These are phyloP conservation scores for Vigna angularis DNA, from an alignment of 306 rosid species.

Conservation along the genomic window DNA sequence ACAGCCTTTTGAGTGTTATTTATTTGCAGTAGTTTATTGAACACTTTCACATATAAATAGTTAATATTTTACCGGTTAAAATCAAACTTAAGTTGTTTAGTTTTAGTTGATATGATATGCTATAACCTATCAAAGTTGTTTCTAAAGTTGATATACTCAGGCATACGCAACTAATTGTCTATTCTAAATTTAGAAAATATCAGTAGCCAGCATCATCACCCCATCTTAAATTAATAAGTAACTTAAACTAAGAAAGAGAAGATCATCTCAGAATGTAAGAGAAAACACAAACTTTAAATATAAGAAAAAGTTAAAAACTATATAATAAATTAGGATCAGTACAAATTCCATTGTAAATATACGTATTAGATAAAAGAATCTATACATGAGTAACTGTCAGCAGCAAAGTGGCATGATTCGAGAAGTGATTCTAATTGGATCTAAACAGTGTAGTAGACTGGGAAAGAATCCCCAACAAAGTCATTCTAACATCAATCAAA, in stretches of 20 bases:
- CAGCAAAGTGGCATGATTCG: slow-evolving; percentile 25
- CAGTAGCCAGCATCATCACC: background rate
- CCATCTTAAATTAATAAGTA: background rate
- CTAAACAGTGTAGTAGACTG: slow-evolving; percentile 29
- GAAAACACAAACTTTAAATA: background rate
- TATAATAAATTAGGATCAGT: background rate
- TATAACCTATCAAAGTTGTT: no score
- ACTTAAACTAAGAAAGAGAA: background rate
- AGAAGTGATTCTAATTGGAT: slow-evolving; percentile 26
- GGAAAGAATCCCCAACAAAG: slow-evolving; percentile 60
- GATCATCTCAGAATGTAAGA: background rate
- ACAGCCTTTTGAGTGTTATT: no score
- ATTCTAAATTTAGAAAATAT: background rate
- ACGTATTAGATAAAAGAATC: background rate
- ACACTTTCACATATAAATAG: no score
- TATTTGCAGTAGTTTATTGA: no score
- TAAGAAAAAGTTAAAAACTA: background rate
- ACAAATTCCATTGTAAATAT: slow-evolving; percentile 12
- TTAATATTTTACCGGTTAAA: no score
- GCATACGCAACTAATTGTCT: background rate
- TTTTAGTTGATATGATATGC: no score
- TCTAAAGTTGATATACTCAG: background rate
- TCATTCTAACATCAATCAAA: slow-evolving; percentile 62
- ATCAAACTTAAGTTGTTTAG: no score
- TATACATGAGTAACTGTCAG: slow-evolving; percentile 37